These are phyloP conservation scores for Blastomyces parvus DNA, from an alignment of 2,329 filamentous ascomycete genomes.

Conservation along the genomic window DNA sequence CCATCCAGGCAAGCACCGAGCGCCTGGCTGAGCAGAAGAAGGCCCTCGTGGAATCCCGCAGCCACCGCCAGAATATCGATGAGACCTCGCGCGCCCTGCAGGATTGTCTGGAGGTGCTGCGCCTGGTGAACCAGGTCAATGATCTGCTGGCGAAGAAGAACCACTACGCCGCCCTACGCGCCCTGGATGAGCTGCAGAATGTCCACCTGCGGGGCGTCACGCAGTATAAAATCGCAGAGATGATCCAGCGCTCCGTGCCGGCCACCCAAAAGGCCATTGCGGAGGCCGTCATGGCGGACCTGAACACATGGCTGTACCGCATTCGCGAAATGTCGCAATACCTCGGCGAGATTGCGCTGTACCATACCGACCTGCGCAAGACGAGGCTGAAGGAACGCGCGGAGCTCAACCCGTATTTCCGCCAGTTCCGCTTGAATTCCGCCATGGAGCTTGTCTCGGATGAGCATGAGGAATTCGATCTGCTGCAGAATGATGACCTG, in stretches of 20 bases:
- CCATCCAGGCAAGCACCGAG: constrained; percentile 90
- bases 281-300: constrained; percentile 90
- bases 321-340: constrained; percentile 96
- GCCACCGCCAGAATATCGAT: constrained; percentile 89
- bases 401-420: constrained; percentile 63
- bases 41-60: constrained; percentile 81
- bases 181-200: constrained; percentile 89
- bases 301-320: constrained; percentile 93
- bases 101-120: constrained; percentile 83
- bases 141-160: constrained; percentile 86
- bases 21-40: constrained; percentile 91
- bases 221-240: constrained; percentile 86
- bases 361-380: constrained; percentile 82
- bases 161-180: constrained; percentile 89
- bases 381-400: constrained; percentile 73
- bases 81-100: constrained; percentile 81
- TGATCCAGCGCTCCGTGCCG: constrained; percentile 93
- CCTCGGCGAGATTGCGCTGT: constrained; percentile 90
- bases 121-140: constrained; percentile 87
- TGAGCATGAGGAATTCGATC: constrained; percentile 89
- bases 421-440: constrained; percentile 85
- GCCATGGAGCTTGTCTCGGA: constrained; percentile 92
- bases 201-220: constrained; percentile 91
- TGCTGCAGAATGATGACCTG: constrained; percentile 88
- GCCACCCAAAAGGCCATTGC: constrained; percentile 87